Conservation (phyloP, 495 filamentous ascomycete species). For the Aspergillus nanangensis region DNA sequence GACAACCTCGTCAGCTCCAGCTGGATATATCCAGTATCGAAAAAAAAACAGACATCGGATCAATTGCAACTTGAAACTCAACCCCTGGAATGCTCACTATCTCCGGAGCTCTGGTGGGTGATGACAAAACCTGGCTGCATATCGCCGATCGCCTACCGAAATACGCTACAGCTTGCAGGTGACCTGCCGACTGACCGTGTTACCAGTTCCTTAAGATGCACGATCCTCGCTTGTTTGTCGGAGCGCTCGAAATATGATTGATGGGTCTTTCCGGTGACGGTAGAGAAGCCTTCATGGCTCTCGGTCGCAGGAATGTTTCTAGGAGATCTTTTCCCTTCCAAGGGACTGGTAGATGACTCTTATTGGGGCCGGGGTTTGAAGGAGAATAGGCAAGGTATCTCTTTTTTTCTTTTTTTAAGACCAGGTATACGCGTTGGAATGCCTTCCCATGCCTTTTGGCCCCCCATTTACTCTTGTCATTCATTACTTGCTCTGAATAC, state of each 20-base stretch:
- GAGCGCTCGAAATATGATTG: too few relatives aligned
- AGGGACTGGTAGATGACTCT: not conserved
- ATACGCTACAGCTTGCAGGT: conserved; percentile 22
- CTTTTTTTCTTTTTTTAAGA: too few relatives aligned
- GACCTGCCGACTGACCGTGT: conserved; percentile 23
- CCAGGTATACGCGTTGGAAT: too few relatives aligned
- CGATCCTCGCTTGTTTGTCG: conserved; percentile 12
- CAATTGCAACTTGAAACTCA: not conserved
- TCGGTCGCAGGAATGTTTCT: conserved; percentile 5
- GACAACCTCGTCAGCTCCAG: not conserved
- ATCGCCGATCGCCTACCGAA: conserved; percentile 20
- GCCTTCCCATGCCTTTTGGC: too few relatives aligned
- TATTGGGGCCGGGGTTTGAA: not conserved
- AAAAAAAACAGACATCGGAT: not conserved
- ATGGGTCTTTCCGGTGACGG: too few relatives aligned
- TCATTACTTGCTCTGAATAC: too few relatives aligned
- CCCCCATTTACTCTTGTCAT: not conserved
- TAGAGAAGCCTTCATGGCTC: conserved; percentile 1
- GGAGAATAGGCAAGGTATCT: too few relatives aligned
- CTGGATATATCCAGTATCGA: not conserved
- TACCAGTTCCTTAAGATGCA: conserved; percentile 15
- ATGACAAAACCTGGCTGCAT: conserved; percentile 4
- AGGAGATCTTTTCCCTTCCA: conserved; percentile 11
- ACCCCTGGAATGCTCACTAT: too few relatives aligned
- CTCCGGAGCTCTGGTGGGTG: not conserved